Conservation (phyloP, 352 stramenopile species). For the Blastocystis hominis region DNA sequence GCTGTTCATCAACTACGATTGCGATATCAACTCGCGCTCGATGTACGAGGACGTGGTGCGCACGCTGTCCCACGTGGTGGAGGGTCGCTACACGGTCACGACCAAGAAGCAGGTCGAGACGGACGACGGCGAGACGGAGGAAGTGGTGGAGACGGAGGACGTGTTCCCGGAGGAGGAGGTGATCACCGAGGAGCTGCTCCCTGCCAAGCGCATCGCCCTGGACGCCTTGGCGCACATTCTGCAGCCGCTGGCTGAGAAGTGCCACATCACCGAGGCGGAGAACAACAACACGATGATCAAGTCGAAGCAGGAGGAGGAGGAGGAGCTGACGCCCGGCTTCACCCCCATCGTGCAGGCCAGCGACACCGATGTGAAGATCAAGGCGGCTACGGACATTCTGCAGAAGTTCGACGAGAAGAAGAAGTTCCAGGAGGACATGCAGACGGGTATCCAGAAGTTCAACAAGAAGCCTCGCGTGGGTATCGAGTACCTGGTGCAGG, state of each 20-base stretch:
- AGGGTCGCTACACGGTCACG: slow-evolving; percentile 65
- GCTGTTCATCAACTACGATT: slow-evolving; percentile 99
- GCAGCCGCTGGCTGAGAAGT: slow-evolving; percentile 58
- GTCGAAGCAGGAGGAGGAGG: neutral
- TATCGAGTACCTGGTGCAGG: slow-evolving; percentile 78
- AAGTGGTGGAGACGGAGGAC: slow-evolving; percentile 50
- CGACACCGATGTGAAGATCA: slow-evolving; percentile 64
- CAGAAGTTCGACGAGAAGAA: slow-evolving; percentile 86
- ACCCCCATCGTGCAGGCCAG: slow-evolving; percentile 47
- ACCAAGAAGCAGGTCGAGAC: slow-evolving; percentile 57
- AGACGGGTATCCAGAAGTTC: slow-evolving; percentile 90
- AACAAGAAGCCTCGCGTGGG: slow-evolving; percentile 85
- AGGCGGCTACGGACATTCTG: slow-evolving; percentile 61
- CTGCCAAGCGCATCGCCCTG: slow-evolving; percentile 58
- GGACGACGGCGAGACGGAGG: slow-evolving; percentile 54
- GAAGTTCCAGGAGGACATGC: slow-evolving; percentile 85
- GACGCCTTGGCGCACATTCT: slow-evolving; percentile 60
- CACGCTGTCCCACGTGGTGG: slow-evolving; percentile 84
- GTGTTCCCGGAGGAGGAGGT: slow-evolving; percentile 43
- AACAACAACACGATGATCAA: slow-evolving; percentile 54
- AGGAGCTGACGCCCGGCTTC: slow-evolving; percentile 34
- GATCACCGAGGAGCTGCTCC: slow-evolving; percentile 42
- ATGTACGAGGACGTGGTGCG: slow-evolving; percentile 95
- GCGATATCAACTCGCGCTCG: slow-evolving; percentile 78
- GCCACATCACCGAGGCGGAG: slow-evolving; percentile 25